Conservation (phyloP, 805 yeast genomes). For the Ascoidea rubescens region DNA sequence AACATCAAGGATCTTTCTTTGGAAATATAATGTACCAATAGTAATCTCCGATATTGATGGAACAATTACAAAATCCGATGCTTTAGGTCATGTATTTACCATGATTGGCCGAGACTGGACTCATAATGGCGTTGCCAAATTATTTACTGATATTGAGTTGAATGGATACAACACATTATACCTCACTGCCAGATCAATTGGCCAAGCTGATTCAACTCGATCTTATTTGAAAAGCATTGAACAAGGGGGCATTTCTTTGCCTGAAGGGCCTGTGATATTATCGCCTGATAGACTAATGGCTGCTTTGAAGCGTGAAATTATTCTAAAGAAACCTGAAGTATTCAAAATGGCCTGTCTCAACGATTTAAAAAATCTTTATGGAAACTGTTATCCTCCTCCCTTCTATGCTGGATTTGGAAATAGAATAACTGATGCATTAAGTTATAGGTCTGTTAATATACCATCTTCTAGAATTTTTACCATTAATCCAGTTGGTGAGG, state of each 20-base stretch:
- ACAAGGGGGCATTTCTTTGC: slow-evolving; percentile 65
- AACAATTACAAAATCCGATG: slow-evolving; percentile 94
- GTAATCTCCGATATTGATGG: slow-evolving; percentile 98
- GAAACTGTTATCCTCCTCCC: slow-evolving; percentile 36
- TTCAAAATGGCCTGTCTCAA: slow-evolving; percentile 94
- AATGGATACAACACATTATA: slow-evolving; percentile 93
- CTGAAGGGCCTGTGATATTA: slow-evolving; percentile 84
- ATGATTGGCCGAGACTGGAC: slow-evolving; percentile 98
- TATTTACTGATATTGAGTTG: slow-evolving; percentile 71
- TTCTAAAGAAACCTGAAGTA: slow-evolving; percentile 91
- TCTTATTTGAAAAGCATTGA: slow-evolving; percentile 64
- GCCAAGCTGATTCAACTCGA: slow-evolving; percentile 87
- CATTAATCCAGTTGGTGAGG: slow-evolving; percentile 92
- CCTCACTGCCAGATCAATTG: slow-evolving; percentile 88
- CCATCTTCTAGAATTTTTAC: slow-evolving; percentile 93
- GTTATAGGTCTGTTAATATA: slow-evolving; percentile 85
- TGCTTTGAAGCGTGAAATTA: slow-evolving; percentile 83
- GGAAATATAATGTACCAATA: slow-evolving; percentile 77
- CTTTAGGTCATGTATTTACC: slow-evolving; percentile 88
- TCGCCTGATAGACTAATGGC: slow-evolving; percentile 97
- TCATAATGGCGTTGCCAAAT: slow-evolving; percentile 85
- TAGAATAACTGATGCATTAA: slow-evolving; percentile 89
- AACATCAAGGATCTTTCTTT: slow-evolving; percentile 58
- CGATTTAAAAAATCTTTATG: slow-evolving; percentile 68
- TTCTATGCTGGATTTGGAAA: slow-evolving; percentile 98